A percentile compares a stretch with the other conserved stretches of the same genome.
Evolutionary conservation across 257 asterid species (phyloP).

Genomic region (Lycium ferocissimum): DNA sequence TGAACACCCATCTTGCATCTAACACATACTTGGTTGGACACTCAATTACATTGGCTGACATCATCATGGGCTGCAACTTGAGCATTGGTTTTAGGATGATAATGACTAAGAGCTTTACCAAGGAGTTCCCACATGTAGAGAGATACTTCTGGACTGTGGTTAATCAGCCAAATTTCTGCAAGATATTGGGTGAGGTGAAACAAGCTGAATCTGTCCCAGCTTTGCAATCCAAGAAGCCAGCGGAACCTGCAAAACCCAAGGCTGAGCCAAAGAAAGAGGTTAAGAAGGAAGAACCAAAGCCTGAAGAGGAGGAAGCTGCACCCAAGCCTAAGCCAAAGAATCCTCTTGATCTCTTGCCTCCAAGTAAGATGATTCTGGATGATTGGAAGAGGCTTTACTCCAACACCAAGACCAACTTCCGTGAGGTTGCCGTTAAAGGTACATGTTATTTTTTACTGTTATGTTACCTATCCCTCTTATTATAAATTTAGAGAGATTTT

Average conservation of each 20-base stretch:
- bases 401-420: slow-evolving; percentile 91
- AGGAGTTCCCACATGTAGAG: slow-evolving; percentile 92
- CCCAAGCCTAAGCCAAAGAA: slow-evolving; percentile 96
- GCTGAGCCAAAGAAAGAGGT: slow-evolving; percentile 63
- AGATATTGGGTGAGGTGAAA: slow-evolving; percentile 65
- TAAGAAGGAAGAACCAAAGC: slow-evolving; percentile 61
- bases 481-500: no score
- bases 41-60: slow-evolving; percentile 78
- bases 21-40: slow-evolving; percentile 89
- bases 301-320: slow-evolving; percentile 70
- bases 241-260: slow-evolving; percentile 77
- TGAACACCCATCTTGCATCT: slow-evolving; percentile 41
- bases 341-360: slow-evolving; percentile 94
- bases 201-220: slow-evolving; percentile 74
- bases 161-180: slow-evolving; percentile 84
- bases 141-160: slow-evolving; percentile 89
- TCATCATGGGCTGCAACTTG: slow-evolving; percentile 67
- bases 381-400: slow-evolving; percentile 99
- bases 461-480: no score
- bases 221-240: slow-evolving; percentile 77
- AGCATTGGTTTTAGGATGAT: slow-evolving; percentile 45
- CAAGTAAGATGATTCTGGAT: slow-evolving; percentile 89
- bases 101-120: slow-evolving; percentile 82
- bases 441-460: no score
- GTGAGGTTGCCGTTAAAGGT: slow-evolving; percentile 73